A percentile compares a stretch with the other conserved stretches of the same genome.
phyloP scores from a whole-genome alignment of 2,329 filamentous ascomycete species.

The Colletotrichum sp. region DNA sequence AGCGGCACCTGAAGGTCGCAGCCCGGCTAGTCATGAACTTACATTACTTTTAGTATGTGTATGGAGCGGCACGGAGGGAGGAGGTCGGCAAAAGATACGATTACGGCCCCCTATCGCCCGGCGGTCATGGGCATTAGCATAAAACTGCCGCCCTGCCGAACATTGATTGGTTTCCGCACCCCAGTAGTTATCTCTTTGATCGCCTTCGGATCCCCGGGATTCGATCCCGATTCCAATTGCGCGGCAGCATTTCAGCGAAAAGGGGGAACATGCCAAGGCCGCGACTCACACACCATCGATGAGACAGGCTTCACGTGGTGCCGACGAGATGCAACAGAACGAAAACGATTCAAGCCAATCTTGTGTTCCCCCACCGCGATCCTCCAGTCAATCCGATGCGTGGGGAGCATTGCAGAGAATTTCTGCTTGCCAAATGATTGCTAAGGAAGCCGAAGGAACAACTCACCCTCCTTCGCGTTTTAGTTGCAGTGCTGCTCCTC shows the following conservation, averaged over 20 bases:
- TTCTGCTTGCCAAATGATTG: not conserved
- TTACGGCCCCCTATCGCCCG: not conserved
- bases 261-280: not conserved
- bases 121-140: not conserved
- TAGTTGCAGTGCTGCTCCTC: not conserved
- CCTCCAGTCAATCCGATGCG: not conserved
- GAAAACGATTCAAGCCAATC: not conserved
- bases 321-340: not conserved
- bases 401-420: not conserved
- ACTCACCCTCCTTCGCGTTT: not conserved
- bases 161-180: not conserved
- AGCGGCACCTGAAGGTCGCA: not conserved
- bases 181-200: not conserved
- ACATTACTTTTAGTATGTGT: not conserved
- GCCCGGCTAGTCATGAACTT: slow-evolving; percentile 8
- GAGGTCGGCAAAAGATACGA: not conserved
- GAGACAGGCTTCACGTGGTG: not conserved
- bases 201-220: not conserved
- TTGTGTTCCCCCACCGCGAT: not conserved
- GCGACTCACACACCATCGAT: not conserved
- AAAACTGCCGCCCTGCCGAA: not conserved
- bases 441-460: not conserved
- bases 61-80: not conserved
- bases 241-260: not conserved
- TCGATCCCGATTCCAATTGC: not conserved